phyloP scores from a whole-genome alignment of 805 yeast species.

The Wickerhamiella vanderwaltii region DNA sequence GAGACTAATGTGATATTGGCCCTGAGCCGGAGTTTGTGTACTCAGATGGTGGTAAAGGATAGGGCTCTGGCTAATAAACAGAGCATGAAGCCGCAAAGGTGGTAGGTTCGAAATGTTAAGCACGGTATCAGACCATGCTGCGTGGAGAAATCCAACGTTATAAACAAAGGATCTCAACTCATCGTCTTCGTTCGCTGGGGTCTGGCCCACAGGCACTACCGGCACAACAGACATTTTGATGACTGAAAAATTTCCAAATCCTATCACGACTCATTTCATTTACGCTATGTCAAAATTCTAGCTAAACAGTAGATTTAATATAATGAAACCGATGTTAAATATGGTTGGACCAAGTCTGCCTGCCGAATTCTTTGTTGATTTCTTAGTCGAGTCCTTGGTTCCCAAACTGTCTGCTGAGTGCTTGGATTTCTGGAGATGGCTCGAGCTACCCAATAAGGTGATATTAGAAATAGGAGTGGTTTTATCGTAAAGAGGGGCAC shows the following conservation, averaged over 20 bases:
- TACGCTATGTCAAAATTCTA: too few relatives aligned
- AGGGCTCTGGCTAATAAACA: conserved; percentile 27
- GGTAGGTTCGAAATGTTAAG: conserved; percentile 22
- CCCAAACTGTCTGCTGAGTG: too few relatives aligned
- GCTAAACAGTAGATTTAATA: neutral
- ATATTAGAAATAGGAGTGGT: neutral
- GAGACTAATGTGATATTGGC: conserved; percentile 18
- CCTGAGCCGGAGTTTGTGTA: conserved; percentile 6
- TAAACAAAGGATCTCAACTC: conserved; percentile 19
- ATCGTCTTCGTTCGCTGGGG: neutral
- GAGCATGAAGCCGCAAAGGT: conserved; percentile 25
- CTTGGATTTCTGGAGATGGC: too few relatives aligned
- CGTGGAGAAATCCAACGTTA: conserved; percentile 26
- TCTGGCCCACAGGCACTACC: conserved; percentile 7
- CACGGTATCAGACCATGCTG: conserved; percentile 29
- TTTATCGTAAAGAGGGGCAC: conserved; percentile 17
- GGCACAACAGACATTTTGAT: conserved; percentile 10
- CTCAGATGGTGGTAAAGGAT: conserved; percentile 20
- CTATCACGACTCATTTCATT: too few relatives aligned
- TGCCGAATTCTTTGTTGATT: too few relatives aligned
- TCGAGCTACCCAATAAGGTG: neutral
- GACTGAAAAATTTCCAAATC: conserved; percentile 6
- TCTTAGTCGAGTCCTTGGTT: too few relatives aligned
- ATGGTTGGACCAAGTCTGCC: too few relatives aligned
- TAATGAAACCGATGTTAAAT: too few relatives aligned